phyloP scores from a whole-genome alignment of 169 alveolate species.

The Plasmodium blacklocki region DNA sequence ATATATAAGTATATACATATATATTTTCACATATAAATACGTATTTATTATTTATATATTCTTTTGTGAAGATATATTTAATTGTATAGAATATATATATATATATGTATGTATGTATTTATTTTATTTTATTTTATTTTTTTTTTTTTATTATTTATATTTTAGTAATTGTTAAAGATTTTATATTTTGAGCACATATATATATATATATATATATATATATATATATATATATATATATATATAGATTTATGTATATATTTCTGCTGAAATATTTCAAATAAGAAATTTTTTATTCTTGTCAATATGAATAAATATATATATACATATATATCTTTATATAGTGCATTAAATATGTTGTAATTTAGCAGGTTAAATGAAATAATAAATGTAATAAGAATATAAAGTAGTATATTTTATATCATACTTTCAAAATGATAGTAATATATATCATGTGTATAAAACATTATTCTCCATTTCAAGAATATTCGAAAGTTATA shows the following conservation, averaged over 20 bases:
- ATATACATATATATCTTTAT: slow-evolving; percentile 17
- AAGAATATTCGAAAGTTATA: background rate
- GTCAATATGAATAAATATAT: slow-evolving; percentile 19
- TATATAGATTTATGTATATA: slow-evolving; percentile 10
- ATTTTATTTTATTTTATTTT: background rate
- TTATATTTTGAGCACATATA: slow-evolving; percentile 9
- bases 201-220: slow-evolving; percentile 12
- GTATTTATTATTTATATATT: background rate
- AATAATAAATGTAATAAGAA: slow-evolving; percentile 34
- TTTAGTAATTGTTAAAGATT: slow-evolving; percentile 36
- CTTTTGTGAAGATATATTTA: no score
- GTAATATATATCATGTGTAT: background rate
- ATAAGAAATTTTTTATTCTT: slow-evolving; percentile 28
- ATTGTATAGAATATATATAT: background rate
- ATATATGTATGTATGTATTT: slow-evolving; percentile 2
- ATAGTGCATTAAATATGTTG: slow-evolving; percentile 7
- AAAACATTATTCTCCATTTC: slow-evolving; percentile 11
- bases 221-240: slow-evolving; percentile 16
- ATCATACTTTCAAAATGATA: slow-evolving; percentile 7
- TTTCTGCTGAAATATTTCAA: slow-evolving; percentile 44
- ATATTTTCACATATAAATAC: slow-evolving; percentile 12
- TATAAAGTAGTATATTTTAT: slow-evolving; percentile 6
- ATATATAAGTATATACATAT: slow-evolving; percentile 10
- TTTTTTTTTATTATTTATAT: slow-evolving; percentile 15
- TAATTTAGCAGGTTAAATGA: slow-evolving; percentile 10